Conservation (phyloP, 805 yeast genomes). For the Cephaloascus albidus region DNA sequence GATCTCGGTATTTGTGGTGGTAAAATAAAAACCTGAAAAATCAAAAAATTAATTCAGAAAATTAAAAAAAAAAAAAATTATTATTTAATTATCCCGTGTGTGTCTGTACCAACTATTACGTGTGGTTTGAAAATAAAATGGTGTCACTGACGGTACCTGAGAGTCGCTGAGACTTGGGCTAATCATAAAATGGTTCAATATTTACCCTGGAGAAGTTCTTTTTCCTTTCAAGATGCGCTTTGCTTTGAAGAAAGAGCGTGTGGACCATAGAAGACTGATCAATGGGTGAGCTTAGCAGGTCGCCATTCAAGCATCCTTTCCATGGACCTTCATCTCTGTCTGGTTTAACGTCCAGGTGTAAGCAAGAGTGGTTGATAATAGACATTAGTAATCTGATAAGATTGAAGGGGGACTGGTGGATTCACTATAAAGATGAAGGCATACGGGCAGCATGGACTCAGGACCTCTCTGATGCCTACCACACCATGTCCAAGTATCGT, state of each 20-base stretch:
- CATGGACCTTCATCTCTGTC: not conserved
- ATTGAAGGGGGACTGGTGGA: conserved; percentile 17
- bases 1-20: not conserved
- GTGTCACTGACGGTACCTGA: not conserved
- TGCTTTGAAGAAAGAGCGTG: too few species aligned
- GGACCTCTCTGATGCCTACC: conserved; percentile 6
- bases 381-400: conserved; percentile 11
- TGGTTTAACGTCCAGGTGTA: not conserved
- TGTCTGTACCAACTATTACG: not conserved
- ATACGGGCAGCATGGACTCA: conserved; percentile 16
- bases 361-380: conserved; percentile 9
- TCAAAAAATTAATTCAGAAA: not conserved
- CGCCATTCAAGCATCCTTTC: not conserved
- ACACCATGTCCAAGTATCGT: conserved; percentile 2
- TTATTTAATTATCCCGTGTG: not conserved
- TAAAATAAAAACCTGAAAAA: too few species aligned
- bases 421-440: conserved; percentile 10
- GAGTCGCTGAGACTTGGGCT: too few species aligned
- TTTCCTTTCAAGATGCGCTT: too few species aligned
- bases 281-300: not conserved
- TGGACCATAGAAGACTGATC: too few species aligned
- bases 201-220: too few species aligned
- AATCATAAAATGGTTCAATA: too few species aligned
- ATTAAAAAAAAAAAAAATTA: too few species aligned
- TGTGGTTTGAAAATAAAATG: not conserved